Conservation (phyloP, 2,329 filamentous ascomycete species). For the Fusarium proliferatum region DNA sequence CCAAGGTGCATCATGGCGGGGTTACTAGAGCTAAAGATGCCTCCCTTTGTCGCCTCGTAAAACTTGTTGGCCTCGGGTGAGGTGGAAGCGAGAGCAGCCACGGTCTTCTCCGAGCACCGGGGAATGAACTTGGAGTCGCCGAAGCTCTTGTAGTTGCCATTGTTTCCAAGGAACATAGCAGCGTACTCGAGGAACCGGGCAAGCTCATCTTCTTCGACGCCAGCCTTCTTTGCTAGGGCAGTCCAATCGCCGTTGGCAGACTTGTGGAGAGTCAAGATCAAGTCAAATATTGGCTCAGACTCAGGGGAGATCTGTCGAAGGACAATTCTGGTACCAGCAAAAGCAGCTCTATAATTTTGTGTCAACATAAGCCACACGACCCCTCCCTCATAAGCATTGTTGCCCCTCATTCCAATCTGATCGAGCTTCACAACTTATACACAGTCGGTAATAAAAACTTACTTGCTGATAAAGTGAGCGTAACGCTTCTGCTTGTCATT, state of each 20-base stretch:
- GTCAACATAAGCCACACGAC: conserved; percentile 18
- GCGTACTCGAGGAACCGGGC: conserved; percentile 80
- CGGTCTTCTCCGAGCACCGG: conserved; percentile 70
- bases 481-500: conserved; percentile 85
- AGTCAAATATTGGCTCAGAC: conserved; percentile 82
- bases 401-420: conserved; percentile 17
- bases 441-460: conserved; percentile 44
- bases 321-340: conserved; percentile 81
- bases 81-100: conserved; percentile 72
- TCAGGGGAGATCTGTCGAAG: conserved; percentile 85
- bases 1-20: conserved; percentile 78
- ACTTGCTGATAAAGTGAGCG: conserved; percentile 89
- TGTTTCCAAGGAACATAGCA: conserved; percentile 82
- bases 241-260: conserved; percentile 77
- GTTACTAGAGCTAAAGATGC: conserved; percentile 75
- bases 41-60: conserved; percentile 75
- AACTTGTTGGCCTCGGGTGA: conserved; percentile 70
- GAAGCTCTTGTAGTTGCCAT: conserved; percentile 88
- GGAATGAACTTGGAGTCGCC: conserved; percentile 88
- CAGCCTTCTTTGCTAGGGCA: conserved; percentile 70
- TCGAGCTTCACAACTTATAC: not conserved
- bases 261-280: conserved; percentile 79
- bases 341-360: conserved; percentile 69
- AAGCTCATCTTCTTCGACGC: conserved; percentile 72
- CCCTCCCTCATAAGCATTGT: conserved; percentile 18